Base-by-base conservation (phyloP, 2,329 filamentous ascomycete genomes). In the Fusarium drepaniforme region DNA sequence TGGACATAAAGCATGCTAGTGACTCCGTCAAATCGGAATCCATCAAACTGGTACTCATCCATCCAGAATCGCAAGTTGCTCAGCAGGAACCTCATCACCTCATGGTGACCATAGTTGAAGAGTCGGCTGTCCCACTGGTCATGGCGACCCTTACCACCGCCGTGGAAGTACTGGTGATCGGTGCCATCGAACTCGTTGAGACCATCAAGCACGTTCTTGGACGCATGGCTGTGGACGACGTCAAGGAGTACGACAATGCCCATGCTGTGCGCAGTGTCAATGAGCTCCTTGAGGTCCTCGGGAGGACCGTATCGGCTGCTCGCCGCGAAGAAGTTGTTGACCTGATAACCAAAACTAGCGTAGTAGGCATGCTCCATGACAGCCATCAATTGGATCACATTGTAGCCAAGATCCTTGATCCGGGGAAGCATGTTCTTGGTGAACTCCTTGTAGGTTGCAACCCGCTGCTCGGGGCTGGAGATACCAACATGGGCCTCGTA, bases 301-400 rank as follows among this genome's bases (percentile, higher is more conserved):
- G 97, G 97, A 1, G 92, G 90, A 49, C 97, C 97, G 81, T 98
- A 99, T 73, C 97, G 92, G 83, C 96, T 98, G 84, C 96, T 98
- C 15, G 96, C 96, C 33, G 97, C 97, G 80, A 98, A 99, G 88
- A 99, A 99, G 84, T 94, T 98, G 87, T 98, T 99, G 85, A 99
- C 91, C 84, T 99, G 97, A 84, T 99, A 99, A 57, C 97, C 97
- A 80, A 99, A 99, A 81, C 96, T 98, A 79, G 97, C 97, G 83
- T 99, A 99, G 88, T 99, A 99, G 60, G 97, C 97, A 84, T 99
- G 97, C 82, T 99, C 97, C 96, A 99, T 99, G 81, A 99, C 89
- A 56, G 97, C 97, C 97, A 99, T 99, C 74, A 99, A 88, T 83
- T 99, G 97, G 77, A 99, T 98, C 65, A 96, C 94, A 82, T 99